Evolutionary conservation across 2,329 filamentous ascomycete species (phyloP).

Genomic region (Cercospora nicotianae): DNA sequence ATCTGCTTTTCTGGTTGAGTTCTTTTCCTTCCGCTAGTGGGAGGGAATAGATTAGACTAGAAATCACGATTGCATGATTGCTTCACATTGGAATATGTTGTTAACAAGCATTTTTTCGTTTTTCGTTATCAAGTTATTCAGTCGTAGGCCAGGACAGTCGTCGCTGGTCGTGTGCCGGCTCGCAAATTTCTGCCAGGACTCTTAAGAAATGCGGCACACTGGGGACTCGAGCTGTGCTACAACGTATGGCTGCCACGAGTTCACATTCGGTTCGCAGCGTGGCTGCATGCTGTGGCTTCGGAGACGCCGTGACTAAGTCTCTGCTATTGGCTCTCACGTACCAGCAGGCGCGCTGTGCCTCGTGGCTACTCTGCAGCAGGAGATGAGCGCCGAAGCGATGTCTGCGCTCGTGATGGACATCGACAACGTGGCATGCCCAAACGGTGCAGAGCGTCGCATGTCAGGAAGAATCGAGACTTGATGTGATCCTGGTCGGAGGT

Average conservation of each 20-base stretch:
- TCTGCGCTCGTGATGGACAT: background rate
- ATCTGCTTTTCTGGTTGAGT: background rate
- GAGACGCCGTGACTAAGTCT: background rate
- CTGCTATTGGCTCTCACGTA: background rate
- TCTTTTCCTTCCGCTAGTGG: background rate
- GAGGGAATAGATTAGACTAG: background rate
- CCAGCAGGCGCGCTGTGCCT: background rate
- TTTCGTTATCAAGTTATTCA: background rate
- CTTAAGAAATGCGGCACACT: too few relatives aligned
- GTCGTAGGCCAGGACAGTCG: background rate
- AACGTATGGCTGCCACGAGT: background rate
- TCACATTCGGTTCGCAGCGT: background rate
- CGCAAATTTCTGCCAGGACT: too few relatives aligned
- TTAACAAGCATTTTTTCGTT: background rate
- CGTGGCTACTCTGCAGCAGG: background rate
- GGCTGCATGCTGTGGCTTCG: conserved; percentile 2
- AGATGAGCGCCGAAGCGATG: background rate
- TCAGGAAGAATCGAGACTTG: background rate
- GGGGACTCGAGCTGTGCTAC: too few relatives aligned
- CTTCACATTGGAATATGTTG: background rate
- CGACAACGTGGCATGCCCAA: background rate
- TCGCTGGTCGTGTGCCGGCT: too few relatives aligned
- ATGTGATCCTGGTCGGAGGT: background rate
- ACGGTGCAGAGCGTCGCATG: background rate
- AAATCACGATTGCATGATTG: background rate